Evolutionary conservation across 169 alveolate species (phyloP), one percentile per base, ranked within the genome.

Genomic region (Blepharisma undulans): DNA sequence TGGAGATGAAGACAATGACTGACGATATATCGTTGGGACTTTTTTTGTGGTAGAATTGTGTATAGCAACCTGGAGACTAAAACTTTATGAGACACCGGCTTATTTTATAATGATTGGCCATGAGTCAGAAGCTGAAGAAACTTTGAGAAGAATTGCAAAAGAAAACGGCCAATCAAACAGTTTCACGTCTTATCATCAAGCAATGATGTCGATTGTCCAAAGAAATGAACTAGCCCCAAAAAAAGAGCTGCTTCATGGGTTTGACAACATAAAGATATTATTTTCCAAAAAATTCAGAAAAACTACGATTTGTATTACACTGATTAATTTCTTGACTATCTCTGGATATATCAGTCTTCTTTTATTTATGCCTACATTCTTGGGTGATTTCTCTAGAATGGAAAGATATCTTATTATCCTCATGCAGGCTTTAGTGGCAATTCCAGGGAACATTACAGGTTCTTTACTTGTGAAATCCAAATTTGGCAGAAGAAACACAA

Each of bases 401-500:
- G 19, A 33, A 4, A 79, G 16, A 8, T 79, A 79, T n/a, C 0
- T 22, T 4, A 79, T 33, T 4, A 29, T 79, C 10, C 71, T 79
- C 0, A 27, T 79, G 66, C 66, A 79, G 18, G 10, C 29, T 12
- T 10, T 33, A 27, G 10, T 22, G 2, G 87, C 61, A 8, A 19
- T 79, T 79, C 87, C 87, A 10, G 87, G 87, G 25, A 32, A 27
- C 10, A n/a, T 79, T 22, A 14, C 25, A 8, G 87, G 72, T 7
- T 30, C 87, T n/a, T 32, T 27, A 10, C 66, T 79, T 30, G 87
- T 79, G 87, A 32, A 21, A 5, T 25, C 80, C 6, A 27, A 33
- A 79, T n/a, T 79, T n/a, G 87, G 87, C 8, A 79, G 87, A 32
- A 79, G 34, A 32, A n/a, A n/a, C 10, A 79, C 87, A 14, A 8